phyloP scores from a whole-genome alignment of 148 eudicot genomes.

The Camellia granthamiana region DNA sequence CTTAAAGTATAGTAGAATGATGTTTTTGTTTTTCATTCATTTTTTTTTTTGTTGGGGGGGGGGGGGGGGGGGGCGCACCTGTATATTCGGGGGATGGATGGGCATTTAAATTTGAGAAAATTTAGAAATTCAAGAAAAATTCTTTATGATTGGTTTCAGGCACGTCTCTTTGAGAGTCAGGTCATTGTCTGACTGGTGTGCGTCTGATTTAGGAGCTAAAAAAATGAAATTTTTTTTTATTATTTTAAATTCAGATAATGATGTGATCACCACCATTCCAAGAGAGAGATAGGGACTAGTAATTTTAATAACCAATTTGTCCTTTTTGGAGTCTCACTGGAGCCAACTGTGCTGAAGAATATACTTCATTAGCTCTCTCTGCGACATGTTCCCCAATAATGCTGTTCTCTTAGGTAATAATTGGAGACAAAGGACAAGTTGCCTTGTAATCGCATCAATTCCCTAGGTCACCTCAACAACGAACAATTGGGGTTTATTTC shows the following conservation, averaged over 20 bases:
- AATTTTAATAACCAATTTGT: neutral
- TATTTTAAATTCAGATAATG: neutral
- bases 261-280: neutral
- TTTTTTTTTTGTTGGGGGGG: too few species aligned
- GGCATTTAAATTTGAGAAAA: too few species aligned
- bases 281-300: neutral
- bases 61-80: too few species aligned
- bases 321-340: slow-evolving; percentile 3
- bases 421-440: neutral
- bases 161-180: neutral
- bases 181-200: neutral
- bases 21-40: too few species aligned
- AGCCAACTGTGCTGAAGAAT: neutral
- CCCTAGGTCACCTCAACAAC: neutral
- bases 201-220: neutral
- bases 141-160: neutral
- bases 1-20: too few species aligned
- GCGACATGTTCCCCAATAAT: neutral
- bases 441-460: neutral
- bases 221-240: neutral
- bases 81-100: too few species aligned
- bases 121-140: neutral
- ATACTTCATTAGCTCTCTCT: neutral
- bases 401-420: neutral
- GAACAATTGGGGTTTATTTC: neutral